Percentiles rank a stretch among this genome's conserved stretches.
These are phyloP conservation scores for Beta lomatogona DNA, from an alignment of 179 eudicot genomes.

Conservation along the genomic window DNA sequence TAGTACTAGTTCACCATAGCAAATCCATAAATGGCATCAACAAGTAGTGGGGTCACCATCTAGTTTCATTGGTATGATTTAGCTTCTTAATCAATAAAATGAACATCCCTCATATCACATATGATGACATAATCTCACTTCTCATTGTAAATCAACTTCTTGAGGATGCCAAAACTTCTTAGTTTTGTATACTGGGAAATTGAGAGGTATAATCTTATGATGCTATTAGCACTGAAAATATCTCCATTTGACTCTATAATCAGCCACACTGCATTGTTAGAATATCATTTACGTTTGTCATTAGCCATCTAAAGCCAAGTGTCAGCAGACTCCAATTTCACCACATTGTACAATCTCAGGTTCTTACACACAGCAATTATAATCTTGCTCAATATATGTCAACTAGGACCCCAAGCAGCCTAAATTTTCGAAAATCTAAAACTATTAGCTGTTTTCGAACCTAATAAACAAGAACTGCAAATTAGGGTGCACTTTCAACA, in stretches of 20 bases:
- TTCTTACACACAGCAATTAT: neutral
- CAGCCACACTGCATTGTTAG: neutral
- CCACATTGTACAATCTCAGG: neutral
- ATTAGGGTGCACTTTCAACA: constrained; percentile 6
- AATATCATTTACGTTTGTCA: neutral
- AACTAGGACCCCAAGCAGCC: constrained; percentile 12
- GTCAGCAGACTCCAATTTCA: neutral
- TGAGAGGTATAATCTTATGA: neutral
- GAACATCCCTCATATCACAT: neutral
- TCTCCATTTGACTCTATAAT: neutral
- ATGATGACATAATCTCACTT: neutral
- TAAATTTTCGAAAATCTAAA: neutral
- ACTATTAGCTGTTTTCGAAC: neutral
- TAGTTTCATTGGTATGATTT: neutral
- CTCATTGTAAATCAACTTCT: neutral
- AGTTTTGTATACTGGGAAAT: neutral
- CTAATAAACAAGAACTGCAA: neutral
- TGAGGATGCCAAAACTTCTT: neutral
- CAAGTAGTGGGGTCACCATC: neutral
- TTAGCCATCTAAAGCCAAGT: neutral
- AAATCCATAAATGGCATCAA: neutral
- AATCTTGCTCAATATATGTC: neutral
- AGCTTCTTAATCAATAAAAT: neutral
- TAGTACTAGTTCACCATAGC: neutral
- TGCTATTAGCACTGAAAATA: neutral